Evolutionary conservation across 352 stramenopile genomes (phyloP).

Genomic region (Elongisporangium anandrum): DNA sequence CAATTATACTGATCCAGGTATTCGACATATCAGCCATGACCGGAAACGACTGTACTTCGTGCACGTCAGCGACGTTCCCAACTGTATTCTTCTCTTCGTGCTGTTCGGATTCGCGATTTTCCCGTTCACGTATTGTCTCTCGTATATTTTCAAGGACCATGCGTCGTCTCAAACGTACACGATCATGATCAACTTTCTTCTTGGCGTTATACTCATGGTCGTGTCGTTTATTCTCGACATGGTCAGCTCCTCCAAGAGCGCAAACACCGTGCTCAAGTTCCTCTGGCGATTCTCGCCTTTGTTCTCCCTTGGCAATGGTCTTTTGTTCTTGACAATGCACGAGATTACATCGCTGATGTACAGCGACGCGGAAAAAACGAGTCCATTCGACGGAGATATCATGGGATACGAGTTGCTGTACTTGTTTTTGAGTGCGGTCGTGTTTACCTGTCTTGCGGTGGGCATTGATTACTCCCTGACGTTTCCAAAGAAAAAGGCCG

Average conservation of each 20-base stretch:
- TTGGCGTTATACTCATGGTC: slow-evolving; percentile 56
- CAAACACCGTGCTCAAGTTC: slow-evolving; percentile 55
- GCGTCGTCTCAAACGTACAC: slow-evolving; percentile 67
- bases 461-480: slow-evolving; percentile 50
- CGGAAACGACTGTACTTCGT: slow-evolving; percentile 39
- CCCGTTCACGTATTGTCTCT: slow-evolving; percentile 63
- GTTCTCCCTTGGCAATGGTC: slow-evolving; percentile 44
- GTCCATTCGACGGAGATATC: slow-evolving; percentile 49
- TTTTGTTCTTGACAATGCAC: slow-evolving; percentile 36
- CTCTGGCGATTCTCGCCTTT: slow-evolving; percentile 69
- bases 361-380: slow-evolving; percentile 29
- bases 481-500: slow-evolving; percentile 33
- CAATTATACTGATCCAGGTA: slow-evolving; percentile 38
- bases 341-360: slow-evolving; percentile 20
- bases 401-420: slow-evolving; percentile 63
- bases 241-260: slow-evolving; percentile 38
- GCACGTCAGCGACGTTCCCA: slow-evolving; percentile 34
- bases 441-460: slow-evolving; percentile 38
- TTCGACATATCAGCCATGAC: slow-evolving; percentile 49
- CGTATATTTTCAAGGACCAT: slow-evolving; percentile 61
- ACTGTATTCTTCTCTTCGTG: slow-evolving; percentile 53
- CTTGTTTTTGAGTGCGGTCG: slow-evolving; percentile 30
- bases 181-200: slow-evolving; percentile 67
- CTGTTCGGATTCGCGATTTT: slow-evolving; percentile 58
- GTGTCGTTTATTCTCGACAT: slow-evolving; percentile 50